phyloP scores from a whole-genome alignment of 257 asterid genomes.

The Rubia yunnanensis region DNA sequence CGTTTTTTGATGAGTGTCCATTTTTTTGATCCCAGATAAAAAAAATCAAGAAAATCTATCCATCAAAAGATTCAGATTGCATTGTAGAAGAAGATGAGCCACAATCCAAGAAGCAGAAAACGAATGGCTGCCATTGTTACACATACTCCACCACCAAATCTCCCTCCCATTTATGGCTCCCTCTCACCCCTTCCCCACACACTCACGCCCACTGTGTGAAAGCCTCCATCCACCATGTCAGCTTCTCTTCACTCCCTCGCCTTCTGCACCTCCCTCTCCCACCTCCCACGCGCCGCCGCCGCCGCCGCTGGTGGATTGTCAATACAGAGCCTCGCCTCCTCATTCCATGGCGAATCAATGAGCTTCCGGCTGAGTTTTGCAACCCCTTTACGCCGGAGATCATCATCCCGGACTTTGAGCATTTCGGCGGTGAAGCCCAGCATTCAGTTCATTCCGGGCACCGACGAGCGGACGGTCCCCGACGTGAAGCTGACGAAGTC shows the following conservation, averaged over 20 bases:
- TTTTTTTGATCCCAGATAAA: too few species aligned
- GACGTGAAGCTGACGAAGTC: conserved; percentile 91
- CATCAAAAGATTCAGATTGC: neutral
- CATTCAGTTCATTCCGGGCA: conserved; percentile 89
- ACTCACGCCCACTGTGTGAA: neutral
- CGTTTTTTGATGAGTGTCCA: neutral
- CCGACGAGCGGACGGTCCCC: conserved; percentile 76
- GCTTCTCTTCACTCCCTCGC: conserved; percentile 49
- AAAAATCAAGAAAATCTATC: conserved; percentile 2
- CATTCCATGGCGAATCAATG: conserved; percentile 58
- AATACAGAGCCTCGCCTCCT: conserved; percentile 42
- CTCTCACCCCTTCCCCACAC: neutral
- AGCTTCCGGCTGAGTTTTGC: conserved; percentile 21
- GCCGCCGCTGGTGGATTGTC: too few species aligned
- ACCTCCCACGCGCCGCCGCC: conserved; percentile 38
- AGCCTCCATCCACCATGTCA: conserved; percentile 35
- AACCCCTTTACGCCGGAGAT: conserved; percentile 13
- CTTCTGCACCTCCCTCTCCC: conserved; percentile 50
- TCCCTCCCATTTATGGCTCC: conserved; percentile 1
- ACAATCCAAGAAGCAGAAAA: conserved; percentile 23
- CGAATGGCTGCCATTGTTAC: conserved; percentile 68
- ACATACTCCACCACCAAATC: conserved; percentile 25
- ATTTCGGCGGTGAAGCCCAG: conserved; percentile 65
- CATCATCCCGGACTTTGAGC: conserved; percentile 14
- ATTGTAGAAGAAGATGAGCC: neutral